phyloP scores from a whole-genome alignment of 176 grass and related monocot species.

The Eremochloa ophiuroides region DNA sequence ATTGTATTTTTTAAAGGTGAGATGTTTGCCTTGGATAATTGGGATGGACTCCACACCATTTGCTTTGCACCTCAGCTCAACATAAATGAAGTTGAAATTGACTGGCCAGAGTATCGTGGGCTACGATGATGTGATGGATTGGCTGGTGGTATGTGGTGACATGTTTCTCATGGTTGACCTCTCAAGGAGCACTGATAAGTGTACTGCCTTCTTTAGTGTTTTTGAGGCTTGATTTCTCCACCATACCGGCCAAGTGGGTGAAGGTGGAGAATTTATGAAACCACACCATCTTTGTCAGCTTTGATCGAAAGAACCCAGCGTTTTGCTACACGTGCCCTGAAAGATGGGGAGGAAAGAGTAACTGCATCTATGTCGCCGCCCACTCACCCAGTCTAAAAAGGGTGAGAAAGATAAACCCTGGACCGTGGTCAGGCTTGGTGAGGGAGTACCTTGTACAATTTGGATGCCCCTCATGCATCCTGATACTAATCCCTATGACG shows the following conservation, averaged over 20 bases:
- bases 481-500: background rate
- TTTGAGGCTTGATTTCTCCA: constrained; percentile 25
- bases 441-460: background rate
- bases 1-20: constrained; percentile 41
- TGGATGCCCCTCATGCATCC: background rate
- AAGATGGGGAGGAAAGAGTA: constrained; percentile 9
- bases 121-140: background rate
- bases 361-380: background rate
- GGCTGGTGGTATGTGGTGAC: background rate
- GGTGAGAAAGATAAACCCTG: background rate
- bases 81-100: constrained; percentile 13
- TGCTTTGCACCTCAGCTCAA: constrained; percentile 16
- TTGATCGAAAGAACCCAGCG: background rate
- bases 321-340: background rate
- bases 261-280: constrained; percentile 39
- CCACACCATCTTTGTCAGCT: constrained; percentile 13
- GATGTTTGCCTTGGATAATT: constrained; percentile 28
- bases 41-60: constrained; percentile 22
- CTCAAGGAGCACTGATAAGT: too few relatives aligned
- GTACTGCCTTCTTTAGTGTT: background rate
- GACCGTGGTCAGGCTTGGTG: background rate
- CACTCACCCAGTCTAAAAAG: background rate
- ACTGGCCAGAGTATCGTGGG: constrained; percentile 4
- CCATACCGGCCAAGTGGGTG: constrained; percentile 19
- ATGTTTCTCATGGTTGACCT: background rate